Conservation (phyloP, 108 stramenopile genomes). For the Ochromonas danica region DNA sequence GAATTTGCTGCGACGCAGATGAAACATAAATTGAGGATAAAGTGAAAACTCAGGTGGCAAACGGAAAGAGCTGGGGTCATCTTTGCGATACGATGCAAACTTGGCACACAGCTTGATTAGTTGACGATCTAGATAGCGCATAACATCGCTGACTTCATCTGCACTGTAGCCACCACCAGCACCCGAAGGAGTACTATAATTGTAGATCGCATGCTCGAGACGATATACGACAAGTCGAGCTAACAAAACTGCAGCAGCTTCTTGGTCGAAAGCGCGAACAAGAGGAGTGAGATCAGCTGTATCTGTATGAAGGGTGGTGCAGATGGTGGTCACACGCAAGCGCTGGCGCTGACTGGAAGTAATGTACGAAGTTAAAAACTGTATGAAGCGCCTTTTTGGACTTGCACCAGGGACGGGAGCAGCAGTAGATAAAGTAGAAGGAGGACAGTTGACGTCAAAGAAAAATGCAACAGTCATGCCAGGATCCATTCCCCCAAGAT, state of each 20-base stretch:
- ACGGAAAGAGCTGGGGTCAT: constrained; percentile 82
- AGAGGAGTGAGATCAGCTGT: constrained; percentile 62
- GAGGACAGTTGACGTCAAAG: constrained; percentile 97
- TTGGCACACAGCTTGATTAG: constrained; percentile 94
- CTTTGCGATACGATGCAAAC: constrained; percentile 93
- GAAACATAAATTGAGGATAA: constrained; percentile 98
- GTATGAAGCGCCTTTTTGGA: constrained; percentile 78
- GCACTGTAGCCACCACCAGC: too few relatives aligned
- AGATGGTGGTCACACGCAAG: constrained; percentile 89
- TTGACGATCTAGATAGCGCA: constrained; percentile 96
- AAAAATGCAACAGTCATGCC: constrained; percentile 93
- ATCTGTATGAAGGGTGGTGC: constrained; percentile 85
- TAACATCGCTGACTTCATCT: constrained; percentile 91
- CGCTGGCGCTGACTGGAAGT: constrained; percentile 81
- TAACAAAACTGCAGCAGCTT: constrained; percentile 95
- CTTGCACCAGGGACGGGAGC: constrained; percentile 51
- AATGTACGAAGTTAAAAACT: constrained; percentile 97
- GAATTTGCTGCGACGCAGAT: constrained; percentile 87
- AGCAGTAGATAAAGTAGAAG: constrained; percentile 54
- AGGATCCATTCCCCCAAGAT: constrained; percentile 89
- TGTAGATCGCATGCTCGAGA: constrained; percentile 65
- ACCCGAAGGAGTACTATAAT: not conserved
- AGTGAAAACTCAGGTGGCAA: constrained; percentile 89
- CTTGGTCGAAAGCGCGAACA: constrained; percentile 91
- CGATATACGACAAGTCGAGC: constrained; percentile 90